Evolutionary conservation across 371 early-diverging fungal species (phyloP), one percentile per base, ranked within the genome.

Genomic region (Cokeromyces recurvatus): DNA sequence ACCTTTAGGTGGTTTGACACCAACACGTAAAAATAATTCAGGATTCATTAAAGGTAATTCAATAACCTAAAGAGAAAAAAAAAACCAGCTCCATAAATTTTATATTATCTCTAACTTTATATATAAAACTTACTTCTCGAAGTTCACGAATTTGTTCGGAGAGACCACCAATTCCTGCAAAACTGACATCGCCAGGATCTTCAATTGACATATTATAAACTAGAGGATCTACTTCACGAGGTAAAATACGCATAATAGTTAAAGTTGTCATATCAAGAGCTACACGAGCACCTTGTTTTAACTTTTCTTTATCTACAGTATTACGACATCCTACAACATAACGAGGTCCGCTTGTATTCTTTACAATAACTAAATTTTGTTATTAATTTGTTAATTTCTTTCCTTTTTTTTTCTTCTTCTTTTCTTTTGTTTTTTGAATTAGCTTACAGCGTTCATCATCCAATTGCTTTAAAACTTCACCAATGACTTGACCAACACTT

Each of bases 221-320:
- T 51, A 95, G 79, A 21, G 99, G 99, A 74, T 99, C 99, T 6
- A 99, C 99, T 66, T 99, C 99, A 38, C 98, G 82, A 22, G 99
- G 99, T 37, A 99, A 79, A 60, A 94, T 86, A 35, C 96, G 85
- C 99, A 99, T 99, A 53, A 99, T 99, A 14, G 99, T 99, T 43
- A 99, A 79, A 3, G 99, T 99, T 16, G 99, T 99, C 89, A 99
- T 98, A 71, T 99, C 99, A 43, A 99, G 79, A 11, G 99, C 91
- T 9, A 99, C 99, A 38, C 99, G 90, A 42, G 94, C 85, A 11
- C 98, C 97, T 53, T 90, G 88, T 59, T 94, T 95, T 35, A 98
- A 74, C 55, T 91, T 90, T 46, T 88, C 85, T 70, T 96, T 97
- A 53, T 90, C 87, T 19, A 99, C 84, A 60, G 89, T 91, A 62